These are phyloP conservation scores for Colletotrichum tofieldiae DNA, from an alignment of 2,329 filamentous ascomycete genomes.

Conservation along the genomic window DNA sequence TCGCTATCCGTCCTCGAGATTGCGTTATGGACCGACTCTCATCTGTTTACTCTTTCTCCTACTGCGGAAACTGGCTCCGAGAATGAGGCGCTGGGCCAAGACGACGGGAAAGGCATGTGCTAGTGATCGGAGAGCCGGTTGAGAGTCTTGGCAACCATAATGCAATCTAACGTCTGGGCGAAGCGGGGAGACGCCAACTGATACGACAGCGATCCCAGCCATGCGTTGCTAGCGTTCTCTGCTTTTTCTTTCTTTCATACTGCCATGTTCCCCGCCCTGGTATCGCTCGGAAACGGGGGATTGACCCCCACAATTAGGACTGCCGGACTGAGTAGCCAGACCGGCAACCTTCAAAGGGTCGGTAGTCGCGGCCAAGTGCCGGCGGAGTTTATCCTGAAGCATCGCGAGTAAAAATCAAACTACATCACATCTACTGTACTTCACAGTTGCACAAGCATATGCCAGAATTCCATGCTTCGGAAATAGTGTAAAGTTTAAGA, in stretches of 20 bases:
- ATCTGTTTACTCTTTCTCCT: background rate
- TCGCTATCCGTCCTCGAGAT: background rate
- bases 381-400: too few relatives aligned
- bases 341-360: background rate
- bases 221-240: background rate
- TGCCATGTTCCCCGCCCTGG: background rate
- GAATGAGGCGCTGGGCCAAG: slow-evolving; percentile 25
- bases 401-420: background rate
- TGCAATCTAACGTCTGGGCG: slow-evolving; percentile 24
- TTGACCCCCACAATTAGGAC: background rate
- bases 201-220: background rate
- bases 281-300: background rate
- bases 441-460: background rate
- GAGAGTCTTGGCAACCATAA: slow-evolving; percentile 14
- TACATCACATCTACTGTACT: too few relatives aligned
- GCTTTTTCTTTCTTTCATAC: too few relatives aligned
- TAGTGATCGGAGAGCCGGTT: slow-evolving; percentile 5
- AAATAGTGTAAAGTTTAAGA: too few relatives aligned
- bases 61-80: background rate
- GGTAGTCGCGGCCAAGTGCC: background rate
- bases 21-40: background rate
- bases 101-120: slow-evolving; percentile 26
- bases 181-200: slow-evolving; percentile 23
- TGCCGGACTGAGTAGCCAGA: background rate
- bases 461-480: too few relatives aligned